Base-by-base conservation (phyloP, 202 grass and related monocot species). In the Setaria italica region DNA sequence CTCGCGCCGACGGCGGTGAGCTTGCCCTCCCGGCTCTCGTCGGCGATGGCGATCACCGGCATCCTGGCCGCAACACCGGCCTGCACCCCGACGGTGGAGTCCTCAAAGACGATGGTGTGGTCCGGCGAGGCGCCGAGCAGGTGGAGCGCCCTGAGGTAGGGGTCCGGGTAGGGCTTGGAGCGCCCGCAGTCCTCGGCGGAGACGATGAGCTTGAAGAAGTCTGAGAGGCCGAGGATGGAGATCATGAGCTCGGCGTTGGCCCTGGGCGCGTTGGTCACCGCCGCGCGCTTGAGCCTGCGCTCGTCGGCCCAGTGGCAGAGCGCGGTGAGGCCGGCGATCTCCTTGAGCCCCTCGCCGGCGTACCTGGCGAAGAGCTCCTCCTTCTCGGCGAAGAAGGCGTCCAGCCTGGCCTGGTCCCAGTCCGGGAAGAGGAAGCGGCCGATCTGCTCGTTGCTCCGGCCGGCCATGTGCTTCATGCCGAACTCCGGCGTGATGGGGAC, bases 161-260 rank as follows among this genome's bases (percentile, higher is more conserved):
- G 82, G 37, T 96, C 96, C 8, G 91, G 96, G 71, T 78, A 91
- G 9, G 91, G 96, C 78, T 96, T 99, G 39, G 62, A 62, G 2
- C 84, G 84, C 0, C 76, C 80, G 9, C 96, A 95, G 37, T 95
- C 96, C 21, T 95, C 88, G 21, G 72, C 93, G 58, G 85, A 50
- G 47, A 99, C 82, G 66, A 98, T 37, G 15, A 92, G 48, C 32
- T 87, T 43, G 72, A 99, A 99, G 77, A 99, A 94, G 53, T 91
- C 90, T 0, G 96, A 67, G 29, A 99, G 86, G 5, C 95, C 95
- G 17, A 98, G 87, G 53, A 89, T 80, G 33, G 75, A 86, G 74
- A 98, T 92, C 84, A 98, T 95, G 72, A 95, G 86, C 30, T 91
- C 91, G 64, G 91, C 95, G 79, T 98, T 95, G 39, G 88, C 56